phyloP scores from a whole-genome alignment of 805 yeast species.

The Ogataea ramenticola region DNA sequence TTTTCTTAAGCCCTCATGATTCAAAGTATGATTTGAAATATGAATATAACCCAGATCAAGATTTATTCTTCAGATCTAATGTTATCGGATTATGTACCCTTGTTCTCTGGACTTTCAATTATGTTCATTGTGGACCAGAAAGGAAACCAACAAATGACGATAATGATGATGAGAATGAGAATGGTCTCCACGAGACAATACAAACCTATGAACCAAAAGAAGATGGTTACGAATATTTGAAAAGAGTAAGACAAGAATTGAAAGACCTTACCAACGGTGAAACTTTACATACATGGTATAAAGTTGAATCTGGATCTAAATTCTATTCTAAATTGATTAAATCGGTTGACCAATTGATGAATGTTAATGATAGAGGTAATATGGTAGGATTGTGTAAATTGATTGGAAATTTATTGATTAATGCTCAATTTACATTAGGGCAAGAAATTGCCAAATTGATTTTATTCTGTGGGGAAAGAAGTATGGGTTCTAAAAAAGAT shows the following conservation, averaged over 20 bases:
- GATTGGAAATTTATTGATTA: slow-evolving; percentile 32
- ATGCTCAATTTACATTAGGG: slow-evolving; percentile 50
- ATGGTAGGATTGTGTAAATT: slow-evolving; percentile 49
- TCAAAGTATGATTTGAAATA: slow-evolving; percentile 32
- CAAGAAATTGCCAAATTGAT: slow-evolving; percentile 48
- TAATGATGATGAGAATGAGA: background rate
- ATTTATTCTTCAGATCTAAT: slow-evolving; percentile 39
- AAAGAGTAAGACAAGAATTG: slow-evolving; percentile 39
- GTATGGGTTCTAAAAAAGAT: slow-evolving; percentile 39
- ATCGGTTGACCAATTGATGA: slow-evolving; percentile 33
- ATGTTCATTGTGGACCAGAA: slow-evolving; percentile 41
- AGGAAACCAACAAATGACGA: slow-evolving; percentile 2
- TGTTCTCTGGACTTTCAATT: slow-evolving; percentile 48
- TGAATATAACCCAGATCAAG: slow-evolving; percentile 43
- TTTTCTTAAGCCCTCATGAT: slow-evolving; percentile 50
- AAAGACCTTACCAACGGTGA: slow-evolving; percentile 24
- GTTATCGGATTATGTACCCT: slow-evolving; percentile 33
- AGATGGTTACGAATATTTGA: slow-evolving; percentile 32
- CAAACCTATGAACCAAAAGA: slow-evolving; percentile 11
- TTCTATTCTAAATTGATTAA: slow-evolving; percentile 35
- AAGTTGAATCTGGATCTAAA: slow-evolving; percentile 24
- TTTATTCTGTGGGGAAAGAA: slow-evolving; percentile 46
- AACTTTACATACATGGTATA: slow-evolving; percentile 26
- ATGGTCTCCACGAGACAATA: no score
- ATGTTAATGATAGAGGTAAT: slow-evolving; percentile 36